phyloP scores from a whole-genome alignment of 2,329 filamentous ascomycete species.

The Pseudogymnoascus sp. region DNA sequence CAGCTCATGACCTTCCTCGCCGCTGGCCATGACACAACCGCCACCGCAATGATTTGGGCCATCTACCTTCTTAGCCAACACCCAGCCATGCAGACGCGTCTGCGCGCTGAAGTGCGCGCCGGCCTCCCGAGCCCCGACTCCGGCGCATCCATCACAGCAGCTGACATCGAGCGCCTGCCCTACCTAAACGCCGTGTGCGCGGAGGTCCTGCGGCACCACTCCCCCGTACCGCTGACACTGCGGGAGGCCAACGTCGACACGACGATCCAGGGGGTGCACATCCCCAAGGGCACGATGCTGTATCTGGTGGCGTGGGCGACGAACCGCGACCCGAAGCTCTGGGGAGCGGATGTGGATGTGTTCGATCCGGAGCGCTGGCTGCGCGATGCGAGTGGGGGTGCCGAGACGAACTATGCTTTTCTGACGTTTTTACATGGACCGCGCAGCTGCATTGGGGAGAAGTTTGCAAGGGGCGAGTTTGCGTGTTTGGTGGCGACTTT shows the following conservation, averaged over 20 bases:
- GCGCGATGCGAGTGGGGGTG: constrained; percentile 56
- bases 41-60: constrained; percentile 67
- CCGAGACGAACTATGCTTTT: constrained; percentile 66
- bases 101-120: constrained; percentile 60
- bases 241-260: constrained; percentile 59
- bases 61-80: constrained; percentile 60
- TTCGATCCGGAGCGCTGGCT: constrained; percentile 80
- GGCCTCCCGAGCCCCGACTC: constrained; percentile 44
- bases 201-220: constrained; percentile 65
- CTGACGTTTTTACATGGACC: constrained; percentile 83
- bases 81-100: constrained; percentile 53
- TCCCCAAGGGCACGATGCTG: constrained; percentile 64
- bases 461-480: constrained; percentile 77
- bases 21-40: constrained; percentile 74
- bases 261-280: constrained; percentile 51
- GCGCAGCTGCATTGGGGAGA: constrained; percentile 73
- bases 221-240: constrained; percentile 53
- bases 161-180: constrained; percentile 62
- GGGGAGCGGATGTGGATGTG: constrained; percentile 64
- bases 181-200: constrained; percentile 74
- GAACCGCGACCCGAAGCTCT: constrained; percentile 61
- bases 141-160: constrained; percentile 37
- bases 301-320: constrained; percentile 54
- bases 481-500: constrained; percentile 71
- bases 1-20: constrained; percentile 88